Evolutionary conservation across 768 basidiomycete genomes (phyloP), one percentile per base, ranked within the genome.

Genomic region (Epithele typhae): DNA sequence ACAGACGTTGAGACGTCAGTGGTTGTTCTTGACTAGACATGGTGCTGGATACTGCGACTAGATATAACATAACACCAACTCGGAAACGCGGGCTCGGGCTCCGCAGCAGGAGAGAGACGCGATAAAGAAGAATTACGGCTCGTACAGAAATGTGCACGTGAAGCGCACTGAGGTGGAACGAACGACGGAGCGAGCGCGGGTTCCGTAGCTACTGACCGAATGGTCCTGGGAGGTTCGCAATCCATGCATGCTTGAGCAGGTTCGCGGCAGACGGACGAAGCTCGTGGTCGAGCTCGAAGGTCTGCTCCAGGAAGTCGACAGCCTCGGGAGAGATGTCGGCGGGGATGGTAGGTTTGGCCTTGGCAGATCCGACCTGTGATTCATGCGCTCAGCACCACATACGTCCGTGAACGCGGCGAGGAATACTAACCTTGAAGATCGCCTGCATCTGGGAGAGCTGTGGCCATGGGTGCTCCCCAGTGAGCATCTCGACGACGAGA

Each of bases 371-470:
- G 59, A 99, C 97, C 92, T 97, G 54, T 15, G n/a, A n/a, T n/a
- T n/a, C n/a, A n/a, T n/a, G n/a, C n/a, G n/a, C n/a, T n/a, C n/a
- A n/a, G n/a, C n/a, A n/a, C n/a, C n/a, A n/a, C n/a, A n/a, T n/a
- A n/a, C n/a, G n/a, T n/a, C n/a, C n/a, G 35, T 23, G 27, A 42
- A 25, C 37, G 24, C 30, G 23, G 55, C 62, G 33, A n/a, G n/a
- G n/a, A n/a, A n/a, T n/a, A n/a, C n/a, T 7, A 48, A 91, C 94
- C 75, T 92, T 91, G 76, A 96, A 99, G 53, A 99, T 96, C 34
- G 95, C 96, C 68, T 98, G 96, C 94, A 97, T 98, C 68, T 98
- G 96, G 5, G 87, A 93, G 34, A 98, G 74, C 53, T 94, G 88
- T 0, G 95, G 90, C 82, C 89, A 97, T 1, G 93, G 93, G 62